These are phyloP conservation scores for Thielaviopsis populi DNA, from an alignment of 2,329 filamentous ascomycete species.

Conservation along the genomic window DNA sequence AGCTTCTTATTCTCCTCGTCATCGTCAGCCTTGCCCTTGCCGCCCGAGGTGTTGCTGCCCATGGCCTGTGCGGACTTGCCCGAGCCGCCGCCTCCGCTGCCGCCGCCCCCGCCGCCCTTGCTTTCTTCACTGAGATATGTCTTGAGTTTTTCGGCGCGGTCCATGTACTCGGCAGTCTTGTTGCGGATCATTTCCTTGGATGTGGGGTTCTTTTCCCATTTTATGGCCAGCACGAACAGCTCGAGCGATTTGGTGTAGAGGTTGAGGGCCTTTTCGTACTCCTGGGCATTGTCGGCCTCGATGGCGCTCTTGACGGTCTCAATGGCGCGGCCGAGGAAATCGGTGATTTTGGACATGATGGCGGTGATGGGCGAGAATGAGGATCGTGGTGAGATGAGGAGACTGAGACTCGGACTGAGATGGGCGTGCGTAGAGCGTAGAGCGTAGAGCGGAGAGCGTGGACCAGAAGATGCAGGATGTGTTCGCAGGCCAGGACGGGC, in stretches of 20 bases:
- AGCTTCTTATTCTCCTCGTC: constrained; percentile 95
- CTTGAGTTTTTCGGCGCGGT: constrained; percentile 95
- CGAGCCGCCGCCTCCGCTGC: constrained; percentile 27
- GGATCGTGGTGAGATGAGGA: neutral
- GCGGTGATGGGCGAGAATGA: neutral
- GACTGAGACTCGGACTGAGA: neutral
- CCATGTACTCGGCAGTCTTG: constrained; percentile 95
- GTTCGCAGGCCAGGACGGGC: too few relatives aligned
- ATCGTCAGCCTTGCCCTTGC: constrained; percentile 44
- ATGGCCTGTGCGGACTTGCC: constrained; percentile 38
- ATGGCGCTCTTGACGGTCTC: constrained; percentile 96
- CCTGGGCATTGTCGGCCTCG: constrained; percentile 83
- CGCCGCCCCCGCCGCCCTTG: neutral
- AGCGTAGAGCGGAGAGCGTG: neutral
- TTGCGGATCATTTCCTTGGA: constrained; percentile 95
- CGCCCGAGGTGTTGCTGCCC: constrained; percentile 55
- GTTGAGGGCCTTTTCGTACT: constrained; percentile 95
- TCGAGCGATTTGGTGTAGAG: constrained; percentile 91
- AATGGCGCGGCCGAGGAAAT: constrained; percentile 94
- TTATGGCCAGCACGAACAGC: constrained; percentile 95
- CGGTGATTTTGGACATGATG: constrained; percentile 36
- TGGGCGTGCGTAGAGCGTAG: too few relatives aligned
- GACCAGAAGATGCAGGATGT: too few relatives aligned
- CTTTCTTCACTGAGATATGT: constrained; percentile 62
- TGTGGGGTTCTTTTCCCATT: constrained; percentile 98